Evolutionary conservation across 768 basidiomycete species (phyloP).

Genomic region (Dictyophora rubrovolvata): DNA sequence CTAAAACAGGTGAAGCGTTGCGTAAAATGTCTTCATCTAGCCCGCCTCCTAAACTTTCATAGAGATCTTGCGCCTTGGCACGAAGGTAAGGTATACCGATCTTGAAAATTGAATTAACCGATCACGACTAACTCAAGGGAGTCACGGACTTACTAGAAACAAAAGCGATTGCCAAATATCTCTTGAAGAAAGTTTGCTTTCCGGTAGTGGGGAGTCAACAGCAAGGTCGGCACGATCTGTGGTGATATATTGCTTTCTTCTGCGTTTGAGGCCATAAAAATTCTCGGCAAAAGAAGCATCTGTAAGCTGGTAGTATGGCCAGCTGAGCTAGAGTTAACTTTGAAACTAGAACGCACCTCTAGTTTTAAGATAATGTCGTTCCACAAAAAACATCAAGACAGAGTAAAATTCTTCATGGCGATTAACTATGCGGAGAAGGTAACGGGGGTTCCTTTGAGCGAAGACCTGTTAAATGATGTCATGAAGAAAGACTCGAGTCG

Average conservation of each 20-base stretch:
- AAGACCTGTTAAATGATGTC: constrained; percentile 54
- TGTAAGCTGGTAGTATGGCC: constrained; percentile 24
- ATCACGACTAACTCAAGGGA: neutral
- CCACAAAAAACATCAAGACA: constrained; percentile 76
- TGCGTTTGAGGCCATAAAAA: constrained; percentile 86
- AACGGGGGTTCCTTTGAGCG: constrained; percentile 88
- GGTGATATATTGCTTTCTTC: constrained; percentile 60
- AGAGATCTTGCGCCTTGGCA: constrained; percentile 84
- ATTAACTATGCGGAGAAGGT: constrained; percentile 84
- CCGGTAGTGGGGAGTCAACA: constrained; percentile 51
- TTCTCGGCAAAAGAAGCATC: constrained; percentile 93
- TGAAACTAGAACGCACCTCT: neutral
- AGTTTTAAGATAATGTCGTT: constrained; percentile 79
- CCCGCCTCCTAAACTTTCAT: constrained; percentile 82
- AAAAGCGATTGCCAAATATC: constrained; percentile 73
- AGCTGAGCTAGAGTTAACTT: neutral
- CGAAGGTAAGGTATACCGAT: constrained; percentile 83
- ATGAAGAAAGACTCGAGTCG: constrained; percentile 1
- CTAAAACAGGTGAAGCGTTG: neutral
- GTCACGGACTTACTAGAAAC: constrained; percentile 51
- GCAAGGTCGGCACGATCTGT: constrained; percentile 58
- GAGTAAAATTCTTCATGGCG: constrained; percentile 96
- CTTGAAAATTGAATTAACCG: constrained; percentile 27
- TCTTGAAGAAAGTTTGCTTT: constrained; percentile 51
- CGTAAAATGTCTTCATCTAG: constrained; percentile 48